Evolutionary conservation across 192 early-diverging fungal genomes (phyloP), one percentile per base, ranked within the genome.

Genomic region (Coemansia sp.): DNA sequence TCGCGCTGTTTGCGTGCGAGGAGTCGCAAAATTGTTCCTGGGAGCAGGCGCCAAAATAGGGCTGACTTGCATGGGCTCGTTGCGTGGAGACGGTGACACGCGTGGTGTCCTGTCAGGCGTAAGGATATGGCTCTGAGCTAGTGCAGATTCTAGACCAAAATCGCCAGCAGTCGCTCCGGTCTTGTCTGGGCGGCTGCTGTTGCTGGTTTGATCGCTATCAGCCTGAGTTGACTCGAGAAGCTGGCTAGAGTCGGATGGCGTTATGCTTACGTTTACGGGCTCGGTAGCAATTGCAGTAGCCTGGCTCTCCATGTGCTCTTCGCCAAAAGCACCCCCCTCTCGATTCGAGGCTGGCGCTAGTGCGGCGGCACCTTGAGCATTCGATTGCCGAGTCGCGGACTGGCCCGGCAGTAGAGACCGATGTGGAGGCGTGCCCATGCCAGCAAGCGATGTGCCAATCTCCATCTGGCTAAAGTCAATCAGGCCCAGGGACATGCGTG

Each of bases 391-490:
- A 22, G 6, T 25, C 3, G 27, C 27, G 14, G 27, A 15, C 27
- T 54, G 51, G 17, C 27, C 51, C 7, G 57, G 17, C 4, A 54
- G 17, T 2, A 54, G 27, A 31, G 66, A 41, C 39, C 51, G 58
- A 11, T 41, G 35, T 19, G 74, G 59, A 2, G 65, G 70, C 22
- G 60, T 65, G 32, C 40, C 62, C 3, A 67, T 60, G 37, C 76
- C 70, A 10, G 69, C n/a, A 43, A 76, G 69, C 19, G 66, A 76
- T 2, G 37, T 25, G n/a, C 66, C 70, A 27, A 73, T 71, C 36
- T 82, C 79, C 59, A 83, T 70, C 22, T 71, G 61, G 53, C 31
- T 71, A 71, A 83, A 83, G 62, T 83, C 80, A 19, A 83, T 74
- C n/a, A 83, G 62, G 17, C 80, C 80, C 19, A 83, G 68, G 4